Base-by-base conservation (phyloP, 129 eudicot species). In the Artemisia annua region DNA sequence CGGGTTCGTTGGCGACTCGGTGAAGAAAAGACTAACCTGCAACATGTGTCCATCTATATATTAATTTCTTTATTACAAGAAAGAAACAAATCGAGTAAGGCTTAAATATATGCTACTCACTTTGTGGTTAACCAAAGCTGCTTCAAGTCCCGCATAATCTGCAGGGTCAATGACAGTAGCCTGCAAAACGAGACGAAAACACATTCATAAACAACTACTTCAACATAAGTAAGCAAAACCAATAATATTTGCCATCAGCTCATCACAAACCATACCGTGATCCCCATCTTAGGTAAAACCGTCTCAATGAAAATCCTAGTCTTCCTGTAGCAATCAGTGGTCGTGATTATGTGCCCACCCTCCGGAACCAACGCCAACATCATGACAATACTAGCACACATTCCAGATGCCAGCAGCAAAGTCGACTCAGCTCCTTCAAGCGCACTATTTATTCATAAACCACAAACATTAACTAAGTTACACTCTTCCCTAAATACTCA, bases 401-500 rank as follows among this genome's bases (percentile, higher is more conserved):
- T 93, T 67, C 98, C 98, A 57, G 98, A 93, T 43, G 98, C 97
- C 79, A 90, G 30, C 52, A 93, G 13, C 52, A 93, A 14, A 11
- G 98, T 93, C 63, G 98, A 89, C 75, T 93, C 98, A 50, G 98
- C 96, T 59, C 96, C 97, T 83, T 93, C 97, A 53, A 93, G 98
- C 32, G 95, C 92, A 87, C 98, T 93, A 86, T 74, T 26, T 73
- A 26, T 77, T 20, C 68, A 55, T 15, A 70, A 67, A 43, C 5
- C 56, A 66, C 43, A 35, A 0, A 48, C 2, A 1, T 48, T 48
- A 8, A 10, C 3, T 3, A 15, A 14, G 18, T 20, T 50, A 24
- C 28, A 24, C 28, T 24, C 28, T 1, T 24, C 16, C 13, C 11
- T 18, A 67, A 10, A 20, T 69, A 16, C 20, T 1, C 7, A 26